Evolutionary conservation across 1,139 yeast genomes (phyloP).

Genomic region (Sugiyamaella novakii): DNA sequence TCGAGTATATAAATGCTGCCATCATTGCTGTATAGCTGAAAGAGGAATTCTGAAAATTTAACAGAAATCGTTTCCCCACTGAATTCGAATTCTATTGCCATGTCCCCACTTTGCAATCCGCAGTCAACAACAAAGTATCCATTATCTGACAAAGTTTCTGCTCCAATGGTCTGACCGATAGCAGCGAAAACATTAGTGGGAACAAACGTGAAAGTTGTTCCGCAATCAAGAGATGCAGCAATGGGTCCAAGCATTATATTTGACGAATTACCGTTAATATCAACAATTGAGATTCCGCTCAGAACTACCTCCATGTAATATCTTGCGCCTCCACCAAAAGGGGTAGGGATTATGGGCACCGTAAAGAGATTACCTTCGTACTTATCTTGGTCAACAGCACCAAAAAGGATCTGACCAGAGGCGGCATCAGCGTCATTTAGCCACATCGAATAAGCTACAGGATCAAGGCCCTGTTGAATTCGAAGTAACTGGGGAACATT

Average conservation of each 20-base stretch:
- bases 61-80: conserved; percentile 38
- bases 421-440: conserved; percentile 47
- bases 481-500: conserved; percentile 48
- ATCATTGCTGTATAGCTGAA: conserved; percentile 22
- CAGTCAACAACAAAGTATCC: conserved; percentile 28
- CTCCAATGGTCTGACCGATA: conserved; percentile 33
- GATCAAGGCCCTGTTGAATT: conserved; percentile 35
- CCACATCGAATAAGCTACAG: conserved; percentile 57
- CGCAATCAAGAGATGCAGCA: conserved; percentile 39
- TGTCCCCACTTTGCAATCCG: conserved; percentile 23
- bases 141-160: conserved; percentile 29
- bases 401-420: conserved; percentile 55
- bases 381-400: conserved; percentile 61
- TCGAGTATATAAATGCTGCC: conserved; percentile 26
- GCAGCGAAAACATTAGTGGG: conserved; percentile 26
- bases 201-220: conserved; percentile 38
- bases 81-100: conserved; percentile 27
- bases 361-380: conserved; percentile 49
- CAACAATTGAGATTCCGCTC: conserved; percentile 23
- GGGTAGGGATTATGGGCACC: conserved; percentile 30
- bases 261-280: conserved; percentile 14
- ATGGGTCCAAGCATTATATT: conserved; percentile 19
- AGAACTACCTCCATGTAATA: conserved; percentile 29
- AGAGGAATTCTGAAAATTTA: conserved; percentile 31
- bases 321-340: conserved; percentile 23